These are phyloP conservation scores for Kalmusia sp. DNA, from an alignment of 2,329 filamentous ascomycete species.

Conservation along the genomic window DNA sequence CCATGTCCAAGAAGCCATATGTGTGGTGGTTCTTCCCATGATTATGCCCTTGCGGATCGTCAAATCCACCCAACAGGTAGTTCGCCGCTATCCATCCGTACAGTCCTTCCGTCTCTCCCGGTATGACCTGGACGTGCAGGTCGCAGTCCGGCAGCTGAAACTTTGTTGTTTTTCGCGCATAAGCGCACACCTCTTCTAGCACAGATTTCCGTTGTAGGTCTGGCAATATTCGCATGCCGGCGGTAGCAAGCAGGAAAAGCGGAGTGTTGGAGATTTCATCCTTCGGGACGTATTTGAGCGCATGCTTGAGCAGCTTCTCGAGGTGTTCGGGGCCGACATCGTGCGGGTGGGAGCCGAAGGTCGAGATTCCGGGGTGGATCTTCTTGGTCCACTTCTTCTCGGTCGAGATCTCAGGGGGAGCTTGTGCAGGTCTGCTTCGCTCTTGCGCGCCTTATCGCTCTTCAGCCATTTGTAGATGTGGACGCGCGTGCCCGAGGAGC, in stretches of 20 bases:
- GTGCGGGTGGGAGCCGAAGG: slow-evolving; percentile 79
- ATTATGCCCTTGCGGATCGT: slow-evolving; percentile 73
- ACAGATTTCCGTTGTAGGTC: slow-evolving; percentile 75
- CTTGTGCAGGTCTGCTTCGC: slow-evolving; percentile 66
- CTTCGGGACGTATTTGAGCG: slow-evolving; percentile 76
- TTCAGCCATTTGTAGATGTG: slow-evolving; percentile 96
- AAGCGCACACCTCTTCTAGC: slow-evolving; percentile 80
- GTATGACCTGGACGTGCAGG: slow-evolving; percentile 90
- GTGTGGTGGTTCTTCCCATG: slow-evolving; percentile 92
- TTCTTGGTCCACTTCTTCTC: slow-evolving; percentile 92
- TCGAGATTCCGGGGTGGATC: slow-evolving; percentile 89
- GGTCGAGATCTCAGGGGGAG: slow-evolving; percentile 82
- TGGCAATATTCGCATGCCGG: slow-evolving; percentile 88
- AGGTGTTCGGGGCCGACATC: slow-evolving; percentile 84
- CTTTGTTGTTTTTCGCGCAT: slow-evolving; percentile 75
- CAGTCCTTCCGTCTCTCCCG: slow-evolving; percentile 91
- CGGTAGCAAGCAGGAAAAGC: slow-evolving; percentile 93
- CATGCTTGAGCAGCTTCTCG: slow-evolving; percentile 79
- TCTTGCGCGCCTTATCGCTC: slow-evolving; percentile 68
- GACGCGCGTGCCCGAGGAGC: slow-evolving; percentile 93
- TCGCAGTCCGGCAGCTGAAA: slow-evolving; percentile 92
- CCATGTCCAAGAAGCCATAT: slow-evolving; percentile 98
- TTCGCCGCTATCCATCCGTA: slow-evolving; percentile 99
- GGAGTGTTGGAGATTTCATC: slow-evolving; percentile 84
- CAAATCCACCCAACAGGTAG: slow-evolving; percentile 90